Evolutionary conservation across 1,139 yeast genomes (phyloP).

Genomic region (Saccharomycopsis hybrid): DNA sequence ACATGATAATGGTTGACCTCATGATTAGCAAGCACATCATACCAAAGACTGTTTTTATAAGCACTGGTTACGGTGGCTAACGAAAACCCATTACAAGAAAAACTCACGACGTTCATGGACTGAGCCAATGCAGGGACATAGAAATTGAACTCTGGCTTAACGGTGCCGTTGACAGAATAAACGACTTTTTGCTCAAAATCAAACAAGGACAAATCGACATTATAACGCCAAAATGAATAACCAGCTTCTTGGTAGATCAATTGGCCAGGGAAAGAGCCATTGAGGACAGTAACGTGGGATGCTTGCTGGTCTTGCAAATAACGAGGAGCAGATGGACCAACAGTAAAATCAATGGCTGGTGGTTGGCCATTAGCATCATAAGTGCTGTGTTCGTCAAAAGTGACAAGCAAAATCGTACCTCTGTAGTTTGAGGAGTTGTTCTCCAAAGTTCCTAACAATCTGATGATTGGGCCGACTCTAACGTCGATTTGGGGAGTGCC

Average conservation of each 20-base stretch:
- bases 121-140: conserved; percentile 40
- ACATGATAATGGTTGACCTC: conserved; percentile 67
- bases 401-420: conserved; percentile 58
- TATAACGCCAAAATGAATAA: conserved; percentile 57
- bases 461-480: conserved; percentile 60
- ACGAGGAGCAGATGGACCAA: conserved; percentile 34
- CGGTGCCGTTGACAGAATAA: conserved; percentile 47
- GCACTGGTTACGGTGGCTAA: conserved; percentile 57
- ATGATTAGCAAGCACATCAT: conserved; percentile 71
- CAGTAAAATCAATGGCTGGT: conserved; percentile 36
- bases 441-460: conserved; percentile 56
- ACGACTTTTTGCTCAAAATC: conserved; percentile 51
- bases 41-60: conserved; percentile 78
- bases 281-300: conserved; percentile 19
- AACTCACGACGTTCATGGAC: conserved; percentile 74
- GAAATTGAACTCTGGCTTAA: conserved; percentile 35
- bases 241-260: conserved; percentile 42
- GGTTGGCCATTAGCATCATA: conserved; percentile 37
- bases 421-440: conserved; percentile 45
- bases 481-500: conserved; percentile 17
- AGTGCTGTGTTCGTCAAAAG: conserved; percentile 36
- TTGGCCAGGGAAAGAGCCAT: conserved; percentile 43
- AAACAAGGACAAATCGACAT: conserved; percentile 42
- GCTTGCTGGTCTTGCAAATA: conserved; percentile 13
- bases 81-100: conserved; percentile 90